Conservation (phyloP, 768 basidiomycete species). For the Rhodotorula sphaerocarpa region DNA sequence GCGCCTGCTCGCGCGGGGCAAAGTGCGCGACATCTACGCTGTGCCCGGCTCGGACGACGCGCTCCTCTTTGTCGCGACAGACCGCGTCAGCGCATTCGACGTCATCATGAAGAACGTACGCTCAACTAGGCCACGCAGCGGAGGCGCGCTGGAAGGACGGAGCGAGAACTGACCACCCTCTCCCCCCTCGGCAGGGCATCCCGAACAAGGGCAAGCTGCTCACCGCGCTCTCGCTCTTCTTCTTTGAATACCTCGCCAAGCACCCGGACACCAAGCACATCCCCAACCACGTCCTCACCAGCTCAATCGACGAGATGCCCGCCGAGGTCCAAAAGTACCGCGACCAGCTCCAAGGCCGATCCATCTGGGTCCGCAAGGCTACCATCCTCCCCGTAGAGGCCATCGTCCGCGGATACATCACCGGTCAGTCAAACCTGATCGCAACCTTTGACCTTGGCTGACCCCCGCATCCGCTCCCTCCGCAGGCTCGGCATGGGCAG, state of each 20-base stretch:
- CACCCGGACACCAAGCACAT: slow-evolving; percentile 45
- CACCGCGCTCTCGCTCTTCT: slow-evolving; percentile 84
- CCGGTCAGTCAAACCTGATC: slow-evolving; percentile 53
- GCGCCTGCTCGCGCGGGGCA: slow-evolving; percentile 69
- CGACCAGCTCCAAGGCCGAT: slow-evolving; percentile 67
- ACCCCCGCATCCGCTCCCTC: too few species aligned
- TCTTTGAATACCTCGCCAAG: slow-evolving; percentile 73
- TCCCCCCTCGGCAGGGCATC: slow-evolving; percentile 78
- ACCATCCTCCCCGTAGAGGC: slow-evolving; percentile 56
- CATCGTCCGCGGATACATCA: slow-evolving; percentile 90
- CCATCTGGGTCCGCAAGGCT: slow-evolving; percentile 64
- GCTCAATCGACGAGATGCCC: slow-evolving; percentile 72
- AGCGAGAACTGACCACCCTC: too few species aligned
- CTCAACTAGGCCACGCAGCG: too few species aligned
- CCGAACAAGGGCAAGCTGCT: slow-evolving; percentile 86
- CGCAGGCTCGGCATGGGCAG: slow-evolving; percentile 86
- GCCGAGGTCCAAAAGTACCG: slow-evolving; percentile 63
- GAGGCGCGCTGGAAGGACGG: too few species aligned
- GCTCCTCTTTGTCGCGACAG: slow-evolving; percentile 86
- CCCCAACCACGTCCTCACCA: slow-evolving; percentile 69
- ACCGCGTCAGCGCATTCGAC: slow-evolving; percentile 93
- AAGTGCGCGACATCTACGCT: slow-evolving; percentile 93
- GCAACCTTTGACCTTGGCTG: not conserved
- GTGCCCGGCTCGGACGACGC: slow-evolving; percentile 53
- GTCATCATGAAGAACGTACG: slow-evolving; percentile 87